phyloP scores from a whole-genome alignment of 2,329 filamentous ascomycete species.

The Corniculantispora saksenae region DNA sequence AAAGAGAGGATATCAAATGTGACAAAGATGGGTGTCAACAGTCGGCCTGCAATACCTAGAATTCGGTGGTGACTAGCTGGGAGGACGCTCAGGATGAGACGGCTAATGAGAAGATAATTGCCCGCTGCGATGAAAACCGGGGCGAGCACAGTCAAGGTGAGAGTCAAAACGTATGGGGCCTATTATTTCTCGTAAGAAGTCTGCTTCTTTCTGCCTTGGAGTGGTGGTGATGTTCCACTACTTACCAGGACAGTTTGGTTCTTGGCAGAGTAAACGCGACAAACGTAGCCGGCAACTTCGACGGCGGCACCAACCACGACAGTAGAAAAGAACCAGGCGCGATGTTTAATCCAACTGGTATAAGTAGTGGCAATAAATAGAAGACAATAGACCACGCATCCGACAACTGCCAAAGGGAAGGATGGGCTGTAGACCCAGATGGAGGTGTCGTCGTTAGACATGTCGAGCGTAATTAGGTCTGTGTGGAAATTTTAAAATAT shows the following conservation, averaged over 20 bases:
- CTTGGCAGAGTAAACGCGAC: slow-evolving; percentile 39
- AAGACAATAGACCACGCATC: slow-evolving; percentile 42
- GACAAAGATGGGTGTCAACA: slow-evolving; percentile 49
- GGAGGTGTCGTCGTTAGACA: slow-evolving; percentile 27
- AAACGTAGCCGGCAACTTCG: slow-evolving; percentile 44
- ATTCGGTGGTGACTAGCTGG: slow-evolving; percentile 34
- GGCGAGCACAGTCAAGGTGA: slow-evolving; percentile 48
- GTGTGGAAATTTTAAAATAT: no score
- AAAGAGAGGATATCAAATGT: slow-evolving; percentile 46
- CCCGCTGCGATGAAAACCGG: slow-evolving; percentile 51
- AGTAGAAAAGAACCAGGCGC: slow-evolving; percentile 44
- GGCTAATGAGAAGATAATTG: slow-evolving; percentile 53
- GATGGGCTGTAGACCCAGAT: slow-evolving; percentile 50
- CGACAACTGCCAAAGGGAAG: slow-evolving; percentile 42
- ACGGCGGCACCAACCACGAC: slow-evolving; percentile 43
- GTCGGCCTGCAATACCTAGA: slow-evolving; percentile 37
- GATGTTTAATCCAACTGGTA: slow-evolving; percentile 43
- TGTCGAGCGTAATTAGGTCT: slow-evolving; percentile 17
- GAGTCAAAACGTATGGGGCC: slow-evolving; percentile 40
- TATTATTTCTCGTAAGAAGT: slow-evolving; percentile 16
- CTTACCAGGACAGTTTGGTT: slow-evolving; percentile 37
- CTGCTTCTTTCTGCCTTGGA: not conserved
- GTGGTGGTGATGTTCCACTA: slow-evolving; percentile 11
- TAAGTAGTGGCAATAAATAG: slow-evolving; percentile 40
- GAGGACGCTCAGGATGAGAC: slow-evolving; percentile 43